These are phyloP conservation scores for Rhodamnia argentea DNA, from an alignment of 345 rosid genomes.

Conservation along the genomic window DNA sequence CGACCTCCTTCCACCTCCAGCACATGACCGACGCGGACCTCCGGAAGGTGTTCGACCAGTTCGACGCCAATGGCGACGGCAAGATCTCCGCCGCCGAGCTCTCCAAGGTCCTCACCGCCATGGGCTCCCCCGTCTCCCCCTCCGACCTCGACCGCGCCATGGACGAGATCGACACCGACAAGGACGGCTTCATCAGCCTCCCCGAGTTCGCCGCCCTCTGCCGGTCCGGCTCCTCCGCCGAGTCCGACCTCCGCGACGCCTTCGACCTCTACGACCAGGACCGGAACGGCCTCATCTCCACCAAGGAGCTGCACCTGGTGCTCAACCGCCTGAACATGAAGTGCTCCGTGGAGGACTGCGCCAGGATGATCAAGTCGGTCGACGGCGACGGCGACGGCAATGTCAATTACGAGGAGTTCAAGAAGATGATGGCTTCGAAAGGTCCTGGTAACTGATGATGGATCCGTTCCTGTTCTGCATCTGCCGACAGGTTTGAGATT, in stretches of 20 bases:
- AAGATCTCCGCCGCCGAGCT: conserved; percentile 75
- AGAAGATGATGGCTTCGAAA: conserved; percentile 53
- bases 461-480: neutral
- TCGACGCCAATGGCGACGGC: conserved; percentile 82
- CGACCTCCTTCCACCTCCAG: neutral
- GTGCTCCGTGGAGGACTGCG: conserved; percentile 61
- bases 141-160: conserved; percentile 45
- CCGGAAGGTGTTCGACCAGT: conserved; percentile 54
- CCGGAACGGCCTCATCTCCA: conserved; percentile 68
- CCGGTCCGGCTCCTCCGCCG: conserved; percentile 27
- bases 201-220: conserved; percentile 60
- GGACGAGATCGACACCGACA: conserved; percentile 69
- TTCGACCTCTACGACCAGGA: conserved; percentile 81
- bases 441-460: neutral
- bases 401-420: conserved; percentile 75
- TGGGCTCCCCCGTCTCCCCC: conserved; percentile 40
- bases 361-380: conserved; percentile 52
- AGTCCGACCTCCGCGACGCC: conserved; percentile 76
- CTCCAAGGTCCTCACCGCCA: conserved; percentile 45
- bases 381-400: conserved; percentile 82
- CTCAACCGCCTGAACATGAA: conserved; percentile 53
- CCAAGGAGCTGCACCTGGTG: conserved; percentile 56
- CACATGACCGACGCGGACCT: conserved; percentile 32
- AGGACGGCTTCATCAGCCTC: conserved; percentile 59
- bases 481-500: neutral